phyloP scores from a whole-genome alignment of 345 rosid species.

The Brassica carinata region DNA sequence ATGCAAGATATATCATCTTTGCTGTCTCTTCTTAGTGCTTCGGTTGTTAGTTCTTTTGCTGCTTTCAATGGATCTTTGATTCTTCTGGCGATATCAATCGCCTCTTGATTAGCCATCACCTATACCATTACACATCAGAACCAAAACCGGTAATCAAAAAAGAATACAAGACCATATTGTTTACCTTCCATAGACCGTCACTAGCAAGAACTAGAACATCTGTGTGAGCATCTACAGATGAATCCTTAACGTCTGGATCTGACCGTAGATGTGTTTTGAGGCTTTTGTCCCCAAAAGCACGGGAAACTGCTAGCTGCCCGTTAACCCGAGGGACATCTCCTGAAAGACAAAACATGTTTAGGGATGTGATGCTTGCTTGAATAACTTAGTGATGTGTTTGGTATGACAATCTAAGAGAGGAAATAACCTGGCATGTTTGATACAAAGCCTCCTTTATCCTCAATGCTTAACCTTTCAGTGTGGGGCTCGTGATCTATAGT shows the following conservation, averaged over 20 bases:
- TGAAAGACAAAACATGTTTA: conserved; percentile 32
- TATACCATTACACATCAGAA: conserved; percentile 8
- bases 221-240: conserved; percentile 42
- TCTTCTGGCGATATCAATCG: conserved; percentile 66
- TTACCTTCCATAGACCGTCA: conserved; percentile 77
- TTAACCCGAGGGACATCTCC: conserved; percentile 77
- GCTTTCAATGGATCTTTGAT: conserved; percentile 73
- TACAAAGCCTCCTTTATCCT: conserved; percentile 68
- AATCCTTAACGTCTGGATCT: conserved; percentile 58
- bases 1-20: conserved; percentile 83
- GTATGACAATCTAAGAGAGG: neutral
- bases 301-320: conserved; percentile 74
- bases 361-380: neutral
- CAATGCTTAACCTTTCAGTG: conserved; percentile 64
- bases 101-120: conserved; percentile 86
- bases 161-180: neutral
- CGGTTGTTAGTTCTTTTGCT: conserved; percentile 66
- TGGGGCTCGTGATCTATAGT: conserved; percentile 68
- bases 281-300: conserved; percentile 74
- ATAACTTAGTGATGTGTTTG: neutral
- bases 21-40: conserved; percentile 66
- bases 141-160: neutral
- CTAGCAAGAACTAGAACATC: conserved; percentile 74
- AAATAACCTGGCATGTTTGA: conserved; percentile 81
- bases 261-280: conserved; percentile 72